These are phyloP conservation scores for Tolypocladium capitatum DNA, from an alignment of 2,329 filamentous ascomycete species.

Conservation along the genomic window DNA sequence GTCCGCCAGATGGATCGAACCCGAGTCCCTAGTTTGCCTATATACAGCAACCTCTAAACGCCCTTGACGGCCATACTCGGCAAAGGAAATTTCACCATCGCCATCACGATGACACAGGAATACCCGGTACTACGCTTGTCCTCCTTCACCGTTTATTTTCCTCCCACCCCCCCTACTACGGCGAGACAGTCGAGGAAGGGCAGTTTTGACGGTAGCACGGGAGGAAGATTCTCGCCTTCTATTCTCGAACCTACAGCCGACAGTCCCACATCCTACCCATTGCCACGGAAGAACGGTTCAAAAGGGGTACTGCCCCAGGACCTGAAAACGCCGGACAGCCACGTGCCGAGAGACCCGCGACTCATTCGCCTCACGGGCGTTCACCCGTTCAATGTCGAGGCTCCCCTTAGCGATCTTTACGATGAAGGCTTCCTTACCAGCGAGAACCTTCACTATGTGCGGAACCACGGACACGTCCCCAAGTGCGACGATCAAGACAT, in stretches of 20 bases:
- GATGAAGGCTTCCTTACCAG: slow-evolving; percentile 75
- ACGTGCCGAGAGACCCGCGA: slow-evolving; percentile 67
- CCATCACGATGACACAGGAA: too few relatives aligned
- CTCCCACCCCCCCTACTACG: slow-evolving; percentile 27
- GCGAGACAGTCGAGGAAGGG: slow-evolving; percentile 22
- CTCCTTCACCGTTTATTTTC: slow-evolving; percentile 11
- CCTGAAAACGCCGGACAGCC: slow-evolving; percentile 67
- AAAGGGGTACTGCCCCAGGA: slow-evolving; percentile 60
- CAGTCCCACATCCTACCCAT: slow-evolving; percentile 31
- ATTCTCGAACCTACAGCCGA: too few relatives aligned
- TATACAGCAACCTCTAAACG: too few relatives aligned
- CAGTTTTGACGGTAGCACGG: slow-evolving; percentile 13
- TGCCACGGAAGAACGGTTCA: slow-evolving; percentile 53
- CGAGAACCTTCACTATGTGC: slow-evolving; percentile 79
- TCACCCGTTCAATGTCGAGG: slow-evolving; percentile 85
- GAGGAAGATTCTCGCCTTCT: too few relatives aligned
- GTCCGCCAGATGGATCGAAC: too few relatives aligned
- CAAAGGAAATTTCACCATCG: too few relatives aligned
- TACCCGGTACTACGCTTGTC: neutral
- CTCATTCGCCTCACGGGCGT: slow-evolving; percentile 77
- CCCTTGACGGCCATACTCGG: too few relatives aligned
- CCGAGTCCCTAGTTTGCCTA: too few relatives aligned
- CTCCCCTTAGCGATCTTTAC: slow-evolving; percentile 66
- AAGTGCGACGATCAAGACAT: slow-evolving; percentile 58
- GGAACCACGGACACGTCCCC: slow-evolving; percentile 80